Base-by-base conservation (phyloP, 2,329 filamentous ascomycete genomes). In the Kalmusia sp. region DNA sequence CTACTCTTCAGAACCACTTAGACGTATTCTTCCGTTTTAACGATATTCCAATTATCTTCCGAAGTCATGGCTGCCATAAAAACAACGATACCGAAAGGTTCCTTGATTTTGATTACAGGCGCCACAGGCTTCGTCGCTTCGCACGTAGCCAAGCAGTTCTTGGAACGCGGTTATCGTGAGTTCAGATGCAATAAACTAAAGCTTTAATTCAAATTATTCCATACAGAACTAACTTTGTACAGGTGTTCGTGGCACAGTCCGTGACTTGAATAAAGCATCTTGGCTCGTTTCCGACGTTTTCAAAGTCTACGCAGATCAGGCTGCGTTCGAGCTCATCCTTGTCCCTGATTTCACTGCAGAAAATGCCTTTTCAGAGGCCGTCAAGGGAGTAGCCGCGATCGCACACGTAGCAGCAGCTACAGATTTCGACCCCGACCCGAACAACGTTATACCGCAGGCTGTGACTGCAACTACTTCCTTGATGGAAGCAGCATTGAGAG, bases 391-490 rank as follows among this genome's bases (percentile, higher is more conserved):
- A 11, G 51, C 73, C 5, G 76, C 73, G 5, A 65, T 81, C 25
- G 69, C 71, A 6, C 78, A 81, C 53, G 64, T 77, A 5, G 79
- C 80, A 11, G 69, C 73, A 14, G 65, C 74, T 30, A 43, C 75
- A 1, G 69, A 19, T 1, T 75, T 78, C 47, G 64, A 61, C 7
- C 57, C 70, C 0, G 72, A 83, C 46, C 77, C 80, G 1, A 67
- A 79, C 11, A 63, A 69, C 1, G 73, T 80, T n/a, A 76, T 83
- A 28, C 68, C 72, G 1, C 65, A 64, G 1, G 75, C 70, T 0
- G 64, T 80, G 4, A 52, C 47, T 11, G 70, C 70, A 11, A 63
- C 71, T 1, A 55, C 61, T 1, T 67, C 70, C 17, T 61, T 78
- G 14, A 63, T 81, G 0, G 61, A 70, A 1, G 71, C 79, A 2